phyloP scores from a whole-genome alignment of 2,329 filamentous ascomycete species.

The Arthrinium puccinioides region DNA sequence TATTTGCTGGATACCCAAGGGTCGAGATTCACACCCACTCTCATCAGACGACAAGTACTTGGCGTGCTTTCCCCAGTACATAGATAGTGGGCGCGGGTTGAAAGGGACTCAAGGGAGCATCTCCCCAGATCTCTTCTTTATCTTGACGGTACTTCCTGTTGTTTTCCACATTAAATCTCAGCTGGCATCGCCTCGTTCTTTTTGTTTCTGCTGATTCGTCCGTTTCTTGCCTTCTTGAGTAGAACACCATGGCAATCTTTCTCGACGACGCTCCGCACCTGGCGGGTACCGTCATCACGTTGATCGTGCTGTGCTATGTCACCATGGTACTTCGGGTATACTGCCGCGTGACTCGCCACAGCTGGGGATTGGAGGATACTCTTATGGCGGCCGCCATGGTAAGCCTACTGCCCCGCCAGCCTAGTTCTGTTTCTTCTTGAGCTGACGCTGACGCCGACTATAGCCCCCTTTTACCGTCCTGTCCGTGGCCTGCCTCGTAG shows the following conservation, averaged over 20 bases:
- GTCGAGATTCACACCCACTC: no score
- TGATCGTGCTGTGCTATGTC: slow-evolving; percentile 7
- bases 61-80: no score
- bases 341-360: slow-evolving; percentile 5
- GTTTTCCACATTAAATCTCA: no score
- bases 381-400: slow-evolving; percentile 10
- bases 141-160: no score
- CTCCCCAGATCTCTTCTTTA: no score
- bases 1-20: no score
- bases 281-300: slow-evolving; percentile 10
- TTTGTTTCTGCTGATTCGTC: no score
- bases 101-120: no score
- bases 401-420: neutral
- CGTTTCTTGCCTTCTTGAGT: no score
- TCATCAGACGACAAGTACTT: no score
- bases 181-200: no score
- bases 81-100: no score
- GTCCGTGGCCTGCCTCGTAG: slow-evolving; percentile 9
- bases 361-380: slow-evolving; percentile 12
- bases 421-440: neutral
- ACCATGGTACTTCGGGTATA: slow-evolving; percentile 9
- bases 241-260: slow-evolving; percentile 7
- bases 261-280: slow-evolving; percentile 11
- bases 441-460: neutral
- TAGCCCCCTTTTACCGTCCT: slow-evolving; percentile 9